phyloP scores from a whole-genome alignment of 75 land plant genomes.

The Chamaecyparis obtusa region DNA sequence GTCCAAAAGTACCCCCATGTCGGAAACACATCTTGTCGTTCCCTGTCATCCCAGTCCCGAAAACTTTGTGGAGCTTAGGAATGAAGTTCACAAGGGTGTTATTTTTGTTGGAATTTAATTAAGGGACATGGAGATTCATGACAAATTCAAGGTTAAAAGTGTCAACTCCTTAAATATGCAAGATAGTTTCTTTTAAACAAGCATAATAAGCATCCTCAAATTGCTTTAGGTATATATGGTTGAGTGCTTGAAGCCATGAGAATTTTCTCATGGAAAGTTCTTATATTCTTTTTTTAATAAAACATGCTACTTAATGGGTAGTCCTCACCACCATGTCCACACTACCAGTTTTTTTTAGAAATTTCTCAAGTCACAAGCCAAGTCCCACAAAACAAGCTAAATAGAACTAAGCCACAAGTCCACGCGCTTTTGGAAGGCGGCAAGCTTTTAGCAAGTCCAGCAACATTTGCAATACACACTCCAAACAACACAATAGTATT shows the following conservation, averaged over 20 bases:
- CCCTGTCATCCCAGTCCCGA: too few species aligned
- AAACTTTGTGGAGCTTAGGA: not conserved
- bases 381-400: not conserved
- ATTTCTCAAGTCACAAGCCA: not conserved
- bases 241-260: not conserved
- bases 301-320: not conserved
- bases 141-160: too few species aligned
- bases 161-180: not conserved
- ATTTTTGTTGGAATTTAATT: not conserved
- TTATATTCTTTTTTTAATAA: not conserved
- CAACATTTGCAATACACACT: not conserved
- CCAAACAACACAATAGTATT: not conserved
- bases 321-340: not conserved
- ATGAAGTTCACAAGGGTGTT: not conserved
- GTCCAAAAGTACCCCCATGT: too few species aligned
- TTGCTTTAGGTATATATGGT: not conserved
- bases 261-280: not conserved
- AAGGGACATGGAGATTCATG: not conserved
- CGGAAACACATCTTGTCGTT: too few species aligned
- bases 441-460: not conserved
- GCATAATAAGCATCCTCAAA: not conserved
- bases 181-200: not conserved
- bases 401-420: not conserved
- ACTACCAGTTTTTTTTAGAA: not conserved
- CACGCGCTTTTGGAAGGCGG: not conserved